Conservation (phyloP, 768 basidiomycete species). For the Serendipita vermifera region DNA sequence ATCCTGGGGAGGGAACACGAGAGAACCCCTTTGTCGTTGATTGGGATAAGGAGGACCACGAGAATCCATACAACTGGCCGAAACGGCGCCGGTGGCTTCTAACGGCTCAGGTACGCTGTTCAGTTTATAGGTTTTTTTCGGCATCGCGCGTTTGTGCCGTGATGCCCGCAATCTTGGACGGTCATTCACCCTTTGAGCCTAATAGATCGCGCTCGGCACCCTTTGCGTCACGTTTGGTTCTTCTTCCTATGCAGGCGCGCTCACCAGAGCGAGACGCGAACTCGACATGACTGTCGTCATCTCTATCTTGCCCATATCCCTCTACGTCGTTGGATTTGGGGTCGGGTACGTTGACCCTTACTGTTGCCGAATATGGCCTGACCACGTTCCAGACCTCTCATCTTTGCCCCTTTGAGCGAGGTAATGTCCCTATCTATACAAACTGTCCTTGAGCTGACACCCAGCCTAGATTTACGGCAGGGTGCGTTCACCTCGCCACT, state of each 20-base stretch:
- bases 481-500: constrained; percentile 24
- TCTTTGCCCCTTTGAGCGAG: constrained; percentile 50
- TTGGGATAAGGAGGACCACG: constrained; percentile 38
- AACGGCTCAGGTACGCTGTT: constrained; percentile 34
- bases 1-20: constrained; percentile 34
- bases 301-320: constrained; percentile 45
- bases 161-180: neutral
- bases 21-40: constrained; percentile 42
- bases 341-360: constrained; percentile 31
- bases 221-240: constrained; percentile 49
- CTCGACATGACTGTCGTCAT: constrained; percentile 38
- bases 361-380: neutral
- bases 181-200: neutral
- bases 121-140: too few relatives aligned
- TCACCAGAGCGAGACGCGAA: constrained; percentile 32
- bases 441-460: too few relatives aligned
- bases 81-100: constrained; percentile 38
- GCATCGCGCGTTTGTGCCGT: too few relatives aligned
- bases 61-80: constrained; percentile 47
- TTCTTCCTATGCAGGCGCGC: constrained; percentile 42
- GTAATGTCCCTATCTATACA: constrained; percentile 20
- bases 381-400: constrained; percentile 27
- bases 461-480: constrained; percentile 37
- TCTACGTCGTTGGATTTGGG: constrained; percentile 53
- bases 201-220: constrained; percentile 33